Percentiles rank a stretch among this genome's conserved stretches.
phyloP scores from a whole-genome alignment of 2,329 filamentous ascomycete genomes.

The Sporothrix phasma region DNA sequence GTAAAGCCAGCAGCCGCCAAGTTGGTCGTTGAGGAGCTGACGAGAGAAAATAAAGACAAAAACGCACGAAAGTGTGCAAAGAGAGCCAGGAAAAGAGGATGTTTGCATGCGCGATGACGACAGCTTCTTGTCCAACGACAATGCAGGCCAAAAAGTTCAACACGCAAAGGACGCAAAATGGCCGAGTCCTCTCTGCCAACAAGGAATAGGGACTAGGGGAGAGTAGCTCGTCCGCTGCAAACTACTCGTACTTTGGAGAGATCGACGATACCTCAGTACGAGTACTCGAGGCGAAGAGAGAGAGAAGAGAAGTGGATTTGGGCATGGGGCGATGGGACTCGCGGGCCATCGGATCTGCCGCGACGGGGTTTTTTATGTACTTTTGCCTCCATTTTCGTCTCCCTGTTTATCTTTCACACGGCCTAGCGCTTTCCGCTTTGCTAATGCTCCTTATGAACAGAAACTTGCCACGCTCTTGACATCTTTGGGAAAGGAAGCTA shows the following conservation, averaged over 20 bases:
- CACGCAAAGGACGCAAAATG: not conserved
- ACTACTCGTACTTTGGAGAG: too few relatives aligned
- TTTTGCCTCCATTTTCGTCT: not conserved
- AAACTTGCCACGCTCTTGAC: not conserved
- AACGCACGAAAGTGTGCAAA: too few relatives aligned
- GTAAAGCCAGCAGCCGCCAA: not conserved
- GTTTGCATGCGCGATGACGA: not conserved
- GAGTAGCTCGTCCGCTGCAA: not conserved
- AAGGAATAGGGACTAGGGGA: not conserved
- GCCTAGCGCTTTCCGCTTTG: constrained; percentile 5
- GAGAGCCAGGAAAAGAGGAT: not conserved
- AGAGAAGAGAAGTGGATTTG: not conserved
- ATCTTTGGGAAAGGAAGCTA: not conserved
- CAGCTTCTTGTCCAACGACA: not conserved
- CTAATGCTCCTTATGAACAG: constrained; percentile 11
- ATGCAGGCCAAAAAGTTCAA: not conserved
- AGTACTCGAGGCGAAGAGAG: not conserved
- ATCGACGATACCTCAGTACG: constrained; percentile 1
- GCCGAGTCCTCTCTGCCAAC: not conserved
- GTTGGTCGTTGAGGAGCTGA: not conserved
- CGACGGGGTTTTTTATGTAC: not conserved
- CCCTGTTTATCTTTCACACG: not conserved
- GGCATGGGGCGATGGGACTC: not conserved
- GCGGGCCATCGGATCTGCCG: constrained; percentile 6
- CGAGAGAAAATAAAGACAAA: not conserved